Evolutionary conservation across 2,329 filamentous ascomycete species (phyloP).

Genomic region (Colletotrichum sp.): DNA sequence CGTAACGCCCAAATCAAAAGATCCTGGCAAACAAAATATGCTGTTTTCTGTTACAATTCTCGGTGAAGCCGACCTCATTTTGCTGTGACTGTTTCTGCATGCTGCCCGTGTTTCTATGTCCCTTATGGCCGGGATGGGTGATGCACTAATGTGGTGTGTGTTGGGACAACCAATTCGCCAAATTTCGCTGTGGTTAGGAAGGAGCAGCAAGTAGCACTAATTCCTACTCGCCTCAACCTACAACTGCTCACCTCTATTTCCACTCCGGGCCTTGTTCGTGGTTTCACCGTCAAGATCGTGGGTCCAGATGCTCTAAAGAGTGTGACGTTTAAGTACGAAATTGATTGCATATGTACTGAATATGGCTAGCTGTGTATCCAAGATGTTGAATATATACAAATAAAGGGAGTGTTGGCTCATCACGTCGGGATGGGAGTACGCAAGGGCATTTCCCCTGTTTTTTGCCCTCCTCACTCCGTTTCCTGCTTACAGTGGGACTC

Average conservation of each 20-base stretch:
- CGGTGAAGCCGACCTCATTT: background rate
- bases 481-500: background rate
- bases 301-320: background rate
- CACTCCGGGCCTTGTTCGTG: background rate
- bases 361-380: background rate
- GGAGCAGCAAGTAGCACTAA: background rate
- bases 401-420: background rate
- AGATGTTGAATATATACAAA: background rate
- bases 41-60: slow-evolving; percentile 1
- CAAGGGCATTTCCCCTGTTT: background rate
- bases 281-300: background rate
- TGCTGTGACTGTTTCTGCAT: background rate
- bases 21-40: slow-evolving; percentile 26
- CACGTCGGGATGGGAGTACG: background rate
- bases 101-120: background rate
- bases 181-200: background rate
- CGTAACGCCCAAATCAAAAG: slow-evolving; percentile 37
- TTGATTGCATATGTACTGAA: background rate
- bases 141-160: background rate
- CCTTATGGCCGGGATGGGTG: background rate
- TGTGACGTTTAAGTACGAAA: background rate
- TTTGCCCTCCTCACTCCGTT: background rate
- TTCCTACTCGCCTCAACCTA: background rate
- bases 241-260: background rate
- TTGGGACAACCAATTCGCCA: background rate